These are phyloP conservation scores for Rosa lucieae DNA, from an alignment of 306 rosid genomes.

Conservation along the genomic window DNA sequence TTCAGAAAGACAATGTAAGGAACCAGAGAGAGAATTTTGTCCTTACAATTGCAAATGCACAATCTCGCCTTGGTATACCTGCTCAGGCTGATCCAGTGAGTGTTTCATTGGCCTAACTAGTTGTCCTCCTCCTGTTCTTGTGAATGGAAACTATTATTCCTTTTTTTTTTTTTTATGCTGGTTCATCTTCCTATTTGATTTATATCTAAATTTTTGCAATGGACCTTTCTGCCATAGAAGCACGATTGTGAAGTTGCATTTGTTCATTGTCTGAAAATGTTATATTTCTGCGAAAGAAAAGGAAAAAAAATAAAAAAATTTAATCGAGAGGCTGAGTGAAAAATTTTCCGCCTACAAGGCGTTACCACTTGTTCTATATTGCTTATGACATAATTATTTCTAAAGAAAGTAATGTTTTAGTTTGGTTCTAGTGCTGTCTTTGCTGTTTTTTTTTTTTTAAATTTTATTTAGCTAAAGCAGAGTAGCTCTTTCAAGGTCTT, in stretches of 20 bases:
- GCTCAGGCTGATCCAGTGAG: conserved; percentile 75
- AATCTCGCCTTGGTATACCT: conserved; percentile 69
- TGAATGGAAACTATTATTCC: background rate
- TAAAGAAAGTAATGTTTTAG: too few relatives aligned
- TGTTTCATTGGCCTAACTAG: conserved; percentile 22
- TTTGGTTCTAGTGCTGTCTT: too few relatives aligned
- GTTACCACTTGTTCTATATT: background rate
- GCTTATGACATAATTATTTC: too few relatives aligned
- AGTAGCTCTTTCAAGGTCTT: too few relatives aligned
- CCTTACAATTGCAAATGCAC: conserved; percentile 85
- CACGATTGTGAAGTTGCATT: background rate
- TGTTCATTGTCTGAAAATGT: background rate
- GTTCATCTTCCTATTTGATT: too few relatives aligned
- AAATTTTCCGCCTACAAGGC: background rate
- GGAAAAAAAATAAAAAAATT: too few relatives aligned
- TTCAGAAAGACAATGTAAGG: conserved; percentile 84
- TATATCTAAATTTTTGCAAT: too few relatives aligned
- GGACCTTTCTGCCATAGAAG: too few relatives aligned
- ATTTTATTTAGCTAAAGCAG: too few relatives aligned
- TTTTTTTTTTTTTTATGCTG: background rate
- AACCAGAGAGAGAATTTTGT: conserved; percentile 92
- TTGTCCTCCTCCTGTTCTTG: background rate
- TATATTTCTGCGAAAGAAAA: background rate
- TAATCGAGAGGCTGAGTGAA: background rate
- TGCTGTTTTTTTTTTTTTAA: too few relatives aligned